Evolutionary conservation across 164 flowering plant species (phyloP), one percentile per base, ranked within the genome.

Genomic region (Vitis labrusca): DNA sequence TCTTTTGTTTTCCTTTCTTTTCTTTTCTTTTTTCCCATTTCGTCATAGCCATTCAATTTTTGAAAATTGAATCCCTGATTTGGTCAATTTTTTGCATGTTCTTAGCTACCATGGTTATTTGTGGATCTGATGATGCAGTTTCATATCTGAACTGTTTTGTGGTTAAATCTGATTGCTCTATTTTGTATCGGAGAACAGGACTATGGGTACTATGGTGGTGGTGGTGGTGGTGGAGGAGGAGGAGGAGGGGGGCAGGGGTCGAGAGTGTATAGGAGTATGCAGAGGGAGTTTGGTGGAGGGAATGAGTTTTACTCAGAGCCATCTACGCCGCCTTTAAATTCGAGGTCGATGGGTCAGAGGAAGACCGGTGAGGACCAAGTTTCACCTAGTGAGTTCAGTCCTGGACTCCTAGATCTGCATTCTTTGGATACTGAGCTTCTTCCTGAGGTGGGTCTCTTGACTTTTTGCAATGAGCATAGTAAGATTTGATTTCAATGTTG

Each of bases 361-460:
- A 87, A 79, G 81, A 82, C 71, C 55, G 86, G 83, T 1, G 89
- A 85, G 50, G 86, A 83, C 3, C 69, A 60, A 23, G 75, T 80
- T 23, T 88, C 90, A 17, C 85, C 89, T 0, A 80, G 73, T 70
- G 93, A 86, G 76, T 82, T 84, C 72, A 91, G 94, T 61, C 94
- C 98, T 19, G 98, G 98, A 14, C 85, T 93, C 44, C 75, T 93
- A 81, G 98, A 93, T 93, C 93, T 93, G 74, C 98, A 93, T 75
- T 88, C 98, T 15, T 80, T 88, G 61, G 94, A 93, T 76, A 91
- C 97, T 8, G 98, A 93, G 73, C 82, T 93, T 63, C 78, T 93
- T 48, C 81, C 98, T 8, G 92, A 91, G 85, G 98, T 93, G 23
- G 61, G 77, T 69, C 48, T 60, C 27, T 48, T 54, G 1, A 61